A percentile compares a stretch with the other conserved stretches of the same genome.
Evolutionary conservation across 768 basidiomycete genomes (phyloP).

Genomic region (Postia placenta): DNA sequence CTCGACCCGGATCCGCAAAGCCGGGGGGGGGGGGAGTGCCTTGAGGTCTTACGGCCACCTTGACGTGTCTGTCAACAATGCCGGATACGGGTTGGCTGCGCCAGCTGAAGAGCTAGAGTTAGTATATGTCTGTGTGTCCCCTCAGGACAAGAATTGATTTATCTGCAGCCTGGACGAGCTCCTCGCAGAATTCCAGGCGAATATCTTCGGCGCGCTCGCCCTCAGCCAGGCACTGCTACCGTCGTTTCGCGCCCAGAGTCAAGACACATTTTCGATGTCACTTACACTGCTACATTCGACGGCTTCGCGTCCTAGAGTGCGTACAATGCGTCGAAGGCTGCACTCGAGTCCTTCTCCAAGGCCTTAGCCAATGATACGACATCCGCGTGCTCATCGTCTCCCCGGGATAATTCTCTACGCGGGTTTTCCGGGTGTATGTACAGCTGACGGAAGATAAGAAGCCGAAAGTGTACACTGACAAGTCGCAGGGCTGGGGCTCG

Average conservation of each 20-base stretch:
- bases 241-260: slow-evolving; percentile 19
- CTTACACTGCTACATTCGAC: slow-evolving; percentile 17
- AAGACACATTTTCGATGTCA: slow-evolving; percentile 23
- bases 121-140: not conserved
- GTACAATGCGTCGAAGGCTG: slow-evolving; percentile 24
- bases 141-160: too few species aligned
- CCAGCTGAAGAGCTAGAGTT: slow-evolving; percentile 37
- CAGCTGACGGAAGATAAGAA: slow-evolving; percentile 19
- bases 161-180: slow-evolving; percentile 10
- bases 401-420: slow-evolving; percentile 22
- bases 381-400: slow-evolving; percentile 22
- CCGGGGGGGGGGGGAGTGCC: slow-evolving; percentile 28
- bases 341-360: slow-evolving; percentile 22
- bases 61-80: slow-evolving; percentile 37
- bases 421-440: slow-evolving; percentile 5
- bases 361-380: slow-evolving; percentile 23
- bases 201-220: slow-evolving; percentile 22
- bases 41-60: slow-evolving; percentile 22
- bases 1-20: slow-evolving; percentile 35
- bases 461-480: slow-evolving; percentile 16
- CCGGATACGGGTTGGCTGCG: slow-evolving; percentile 31
- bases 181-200: slow-evolving; percentile 21
- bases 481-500: slow-evolving; percentile 13
- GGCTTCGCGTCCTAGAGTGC: slow-evolving; percentile 16
- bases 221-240: slow-evolving; percentile 23